These are phyloP conservation scores for Fusarium compactum DNA, from an alignment of 2,329 filamentous ascomycete genomes.

Conservation along the genomic window DNA sequence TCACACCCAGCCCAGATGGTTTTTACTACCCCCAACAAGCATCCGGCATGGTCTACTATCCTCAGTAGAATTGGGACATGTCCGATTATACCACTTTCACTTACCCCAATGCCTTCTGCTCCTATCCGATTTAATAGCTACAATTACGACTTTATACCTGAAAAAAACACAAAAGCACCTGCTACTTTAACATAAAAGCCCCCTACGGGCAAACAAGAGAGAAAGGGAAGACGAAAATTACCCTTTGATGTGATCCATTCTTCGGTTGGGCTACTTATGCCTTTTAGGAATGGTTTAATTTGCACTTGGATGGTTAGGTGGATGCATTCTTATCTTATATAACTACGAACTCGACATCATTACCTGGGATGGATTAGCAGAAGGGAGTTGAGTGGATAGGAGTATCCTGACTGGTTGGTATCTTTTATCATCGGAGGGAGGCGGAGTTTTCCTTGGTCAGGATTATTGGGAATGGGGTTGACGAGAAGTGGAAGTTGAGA, in stretches of 20 bases:
- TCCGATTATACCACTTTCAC: constrained; percentile 37
- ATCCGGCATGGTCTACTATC: constrained; percentile 71
- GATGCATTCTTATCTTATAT: constrained; percentile 32
- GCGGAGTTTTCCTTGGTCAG: constrained; percentile 29
- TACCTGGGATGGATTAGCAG: constrained; percentile 39
- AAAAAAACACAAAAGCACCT: constrained; percentile 46
- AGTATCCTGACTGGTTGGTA: constrained; percentile 37
- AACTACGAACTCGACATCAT: constrained; percentile 33
- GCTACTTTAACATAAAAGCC: constrained; percentile 38
- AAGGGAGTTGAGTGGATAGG: constrained; percentile 32
- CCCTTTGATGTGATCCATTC: constrained; percentile 13
- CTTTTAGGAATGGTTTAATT: constrained; percentile 11
- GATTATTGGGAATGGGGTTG: constrained; percentile 12
- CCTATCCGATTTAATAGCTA: constrained; percentile 52
- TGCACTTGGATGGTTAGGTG: constrained; percentile 32
- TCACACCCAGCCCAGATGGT: constrained; percentile 74
- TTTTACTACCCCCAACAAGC: constrained; percentile 77
- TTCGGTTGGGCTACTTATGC: neutral
- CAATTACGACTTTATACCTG: constrained; percentile 44
- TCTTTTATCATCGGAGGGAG: constrained; percentile 34
- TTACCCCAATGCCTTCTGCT: constrained; percentile 43
- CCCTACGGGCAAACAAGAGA: constrained; percentile 12
- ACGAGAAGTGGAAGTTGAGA: constrained; percentile 20
- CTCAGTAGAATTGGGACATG: constrained; percentile 61
- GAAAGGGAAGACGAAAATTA: constrained; percentile 3